Conservation (phyloP, 257 asterid genomes). For the Rubia yunnanensis region DNA sequence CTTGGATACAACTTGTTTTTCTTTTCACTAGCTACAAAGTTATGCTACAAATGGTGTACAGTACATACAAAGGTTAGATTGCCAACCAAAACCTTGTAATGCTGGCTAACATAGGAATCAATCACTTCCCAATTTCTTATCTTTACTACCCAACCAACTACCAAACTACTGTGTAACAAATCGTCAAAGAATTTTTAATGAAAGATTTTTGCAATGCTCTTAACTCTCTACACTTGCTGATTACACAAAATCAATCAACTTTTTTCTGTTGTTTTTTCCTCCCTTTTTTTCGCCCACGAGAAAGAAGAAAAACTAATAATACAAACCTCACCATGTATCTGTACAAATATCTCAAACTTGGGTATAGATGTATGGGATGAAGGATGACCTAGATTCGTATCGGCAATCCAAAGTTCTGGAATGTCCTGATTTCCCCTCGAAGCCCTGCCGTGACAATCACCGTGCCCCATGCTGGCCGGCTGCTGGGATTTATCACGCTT, state of each 20-base stretch:
- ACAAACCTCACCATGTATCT: constrained; percentile 58
- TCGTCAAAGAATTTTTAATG: constrained; percentile 32
- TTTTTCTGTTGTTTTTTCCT: not conserved
- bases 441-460: constrained; percentile 88
- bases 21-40: constrained; percentile 6
- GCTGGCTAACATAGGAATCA: not conserved
- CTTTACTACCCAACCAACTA: constrained; percentile 9
- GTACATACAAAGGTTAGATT: constrained; percentile 1
- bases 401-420: constrained; percentile 92
- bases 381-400: constrained; percentile 39
- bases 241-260: constrained; percentile 41
- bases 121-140: constrained; percentile 12
- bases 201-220: constrained; percentile 21
- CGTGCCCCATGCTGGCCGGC: constrained; percentile 76
- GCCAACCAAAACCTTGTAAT: not conserved
- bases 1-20: not conserved
- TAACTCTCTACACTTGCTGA: constrained; percentile 66
- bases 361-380: not conserved
- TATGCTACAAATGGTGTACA: not conserved
- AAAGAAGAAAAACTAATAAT: constrained; percentile 33
- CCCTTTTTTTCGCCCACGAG: constrained; percentile 13
- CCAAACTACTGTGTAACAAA: constrained; percentile 27
- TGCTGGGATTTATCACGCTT: constrained; percentile 40
- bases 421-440: constrained; percentile 81
- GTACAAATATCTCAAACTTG: constrained; percentile 43